Conservation (phyloP, 495 filamentous ascomycete genomes). For the Tuber borchii region DNA sequence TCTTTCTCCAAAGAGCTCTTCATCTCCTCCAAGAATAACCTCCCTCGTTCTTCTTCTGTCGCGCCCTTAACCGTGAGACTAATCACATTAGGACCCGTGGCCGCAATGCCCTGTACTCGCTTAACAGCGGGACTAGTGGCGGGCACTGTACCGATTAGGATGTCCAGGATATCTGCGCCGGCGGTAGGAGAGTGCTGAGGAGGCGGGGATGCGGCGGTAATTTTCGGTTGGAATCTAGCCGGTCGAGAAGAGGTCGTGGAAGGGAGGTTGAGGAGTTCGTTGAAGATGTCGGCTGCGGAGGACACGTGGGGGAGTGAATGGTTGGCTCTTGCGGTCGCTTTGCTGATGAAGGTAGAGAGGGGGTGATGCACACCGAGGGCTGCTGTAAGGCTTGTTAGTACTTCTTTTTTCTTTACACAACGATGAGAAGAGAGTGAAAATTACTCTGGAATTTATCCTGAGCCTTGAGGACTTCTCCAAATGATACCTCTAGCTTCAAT, state of each 20-base stretch:
- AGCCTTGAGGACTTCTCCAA: conserved; percentile 66
- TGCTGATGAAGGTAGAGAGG: conserved; percentile 75
- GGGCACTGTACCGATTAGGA: conserved; percentile 54
- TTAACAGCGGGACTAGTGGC: conserved; percentile 40
- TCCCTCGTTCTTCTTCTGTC: conserved; percentile 68
- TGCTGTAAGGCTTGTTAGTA: conserved; percentile 15
- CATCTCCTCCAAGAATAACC: conserved; percentile 71
- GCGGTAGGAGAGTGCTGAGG: conserved; percentile 55
- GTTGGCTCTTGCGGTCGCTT: conserved; percentile 79
- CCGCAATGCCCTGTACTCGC: conserved; percentile 38
- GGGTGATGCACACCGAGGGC: conserved; percentile 72
- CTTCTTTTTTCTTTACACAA: background rate
- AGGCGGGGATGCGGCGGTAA: conserved; percentile 55
- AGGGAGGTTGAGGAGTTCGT: conserved; percentile 71
- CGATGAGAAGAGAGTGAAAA: background rate
- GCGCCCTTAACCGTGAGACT: conserved; percentile 65
- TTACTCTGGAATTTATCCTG: conserved; percentile 67
- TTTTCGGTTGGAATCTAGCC: conserved; percentile 5
- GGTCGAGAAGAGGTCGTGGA: conserved; percentile 42
- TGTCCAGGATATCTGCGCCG: conserved; percentile 64
- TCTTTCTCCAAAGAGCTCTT: conserved; percentile 75
- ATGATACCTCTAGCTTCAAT: conserved; percentile 65
- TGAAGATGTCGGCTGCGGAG: conserved; percentile 75
- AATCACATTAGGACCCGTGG: conserved; percentile 64
- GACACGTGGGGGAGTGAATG: conserved; percentile 68